Base-by-base conservation (phyloP, 2,329 filamentous ascomycete genomes). In the Aspergillus transmontanensis region DNA sequence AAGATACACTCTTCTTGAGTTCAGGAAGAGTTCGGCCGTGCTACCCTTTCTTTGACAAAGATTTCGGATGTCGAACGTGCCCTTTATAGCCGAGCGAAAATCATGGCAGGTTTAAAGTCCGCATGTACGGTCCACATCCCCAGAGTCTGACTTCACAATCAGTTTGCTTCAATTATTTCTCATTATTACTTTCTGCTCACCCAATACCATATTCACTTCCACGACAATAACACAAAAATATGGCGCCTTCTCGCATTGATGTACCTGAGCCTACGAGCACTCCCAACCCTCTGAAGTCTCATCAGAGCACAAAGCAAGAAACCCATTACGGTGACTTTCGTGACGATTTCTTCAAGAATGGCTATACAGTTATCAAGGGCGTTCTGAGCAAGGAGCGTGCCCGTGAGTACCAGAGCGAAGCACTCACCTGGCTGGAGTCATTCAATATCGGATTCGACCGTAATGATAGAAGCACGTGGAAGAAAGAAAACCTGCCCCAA, bases 401-500 rank as follows among this genome's bases (percentile, higher is more conserved):
- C 12, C 11, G 19, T 3, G 55, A 69, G 4, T 70, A 70, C 57
- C 60, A 55, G 14, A 50, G 59, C 32, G 63, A 66, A 26, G 59
- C 60, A 1, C 55, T 79, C 36, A 68, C 77, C 41, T 83, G 80
- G 79, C 70, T 81, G 9, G 69, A 77, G 48, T 76, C 73, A 1
- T 82, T 81, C 58, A 69, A 69, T 0, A 68, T 73, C 0, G 78
- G 75, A 2, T 80, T 81, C 50, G 72, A 80, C 57, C 63, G 67
- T 30, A 73, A 77, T 19, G 69, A 78, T 58, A 66, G 66, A 4
- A 61, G 55, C 12, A 83, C 81, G 1, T 82, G 79, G 78, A 79
- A 72, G 4, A 68, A 73, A 16, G 76, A 80, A 6, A 73, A 82
- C 60, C 72, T 83, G 1, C 81, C 81, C 1, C 69, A 77, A 76